phyloP scores from a whole-genome alignment of 78 protist genomes.

The Pigoraptor vietnamica region DNA sequence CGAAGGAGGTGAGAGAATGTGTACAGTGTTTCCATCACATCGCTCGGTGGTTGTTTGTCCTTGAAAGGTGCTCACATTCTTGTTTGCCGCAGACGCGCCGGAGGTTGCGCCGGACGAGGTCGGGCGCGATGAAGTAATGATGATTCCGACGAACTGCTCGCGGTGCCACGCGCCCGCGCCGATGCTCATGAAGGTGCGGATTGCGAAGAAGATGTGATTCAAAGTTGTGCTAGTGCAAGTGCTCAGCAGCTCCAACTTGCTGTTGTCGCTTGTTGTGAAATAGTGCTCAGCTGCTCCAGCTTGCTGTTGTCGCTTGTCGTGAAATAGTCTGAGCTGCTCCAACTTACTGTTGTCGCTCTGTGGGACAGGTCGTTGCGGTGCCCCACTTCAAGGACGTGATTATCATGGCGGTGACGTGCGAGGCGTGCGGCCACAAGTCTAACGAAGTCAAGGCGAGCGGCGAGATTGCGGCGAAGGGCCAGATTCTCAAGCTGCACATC shows the following conservation, averaged over 20 bases:
- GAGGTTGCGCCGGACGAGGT: neutral
- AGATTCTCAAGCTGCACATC: slow-evolving; percentile 37
- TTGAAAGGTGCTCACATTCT: too few relatives aligned
- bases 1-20: neutral
- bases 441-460: slow-evolving; percentile 85
- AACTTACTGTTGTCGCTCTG: neutral
- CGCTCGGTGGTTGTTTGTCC: too few relatives aligned
- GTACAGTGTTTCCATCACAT: too few relatives aligned
- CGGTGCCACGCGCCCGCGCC: neutral
- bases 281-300: too few relatives aligned
- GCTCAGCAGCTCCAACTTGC: too few relatives aligned
- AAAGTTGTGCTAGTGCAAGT: too few relatives aligned
- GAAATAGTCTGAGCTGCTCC: too few relatives aligned
- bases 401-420: slow-evolving; percentile 78
- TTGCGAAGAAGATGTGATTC: too few relatives aligned
- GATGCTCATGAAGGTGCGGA: neutral
- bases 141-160: neutral
- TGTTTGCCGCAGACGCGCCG: neutral
- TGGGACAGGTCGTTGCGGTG: neutral
- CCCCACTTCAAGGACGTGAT: slow-evolving; percentile 45
- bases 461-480: slow-evolving; percentile 42
- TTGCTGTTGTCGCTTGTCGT: too few relatives aligned
- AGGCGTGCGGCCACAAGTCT: slow-evolving; percentile 71
- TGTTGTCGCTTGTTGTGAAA: too few relatives aligned
- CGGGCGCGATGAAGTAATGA: neutral